Percentiles rank a stretch among this genome's conserved stretches.
Conservation (phyloP, 768 basidiomycete species). For the Kwoniella botswanensis region DNA sequence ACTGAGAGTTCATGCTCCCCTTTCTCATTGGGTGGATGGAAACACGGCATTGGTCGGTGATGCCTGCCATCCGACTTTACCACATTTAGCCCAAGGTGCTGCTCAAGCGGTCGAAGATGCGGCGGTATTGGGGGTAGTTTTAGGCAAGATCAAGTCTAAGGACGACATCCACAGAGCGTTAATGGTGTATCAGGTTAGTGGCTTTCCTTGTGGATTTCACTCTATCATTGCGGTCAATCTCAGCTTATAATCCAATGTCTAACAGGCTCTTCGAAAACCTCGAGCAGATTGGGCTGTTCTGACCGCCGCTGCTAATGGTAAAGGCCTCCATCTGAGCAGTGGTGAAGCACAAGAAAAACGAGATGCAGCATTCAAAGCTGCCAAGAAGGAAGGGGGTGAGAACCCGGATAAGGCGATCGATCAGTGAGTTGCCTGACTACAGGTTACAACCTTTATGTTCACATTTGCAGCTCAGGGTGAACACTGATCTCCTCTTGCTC, state of each 20-base stretch:
- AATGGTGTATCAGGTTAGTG: slow-evolving; percentile 33
- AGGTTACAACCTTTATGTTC: not conserved
- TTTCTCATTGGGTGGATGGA: slow-evolving; percentile 59
- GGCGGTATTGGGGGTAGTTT: slow-evolving; percentile 56
- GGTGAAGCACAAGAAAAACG: slow-evolving; percentile 28
- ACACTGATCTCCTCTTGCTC: not conserved
- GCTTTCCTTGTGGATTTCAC: no score
- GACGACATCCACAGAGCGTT: slow-evolving; percentile 48
- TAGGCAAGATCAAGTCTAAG: slow-evolving; percentile 46
- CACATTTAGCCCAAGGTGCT: slow-evolving; percentile 59
- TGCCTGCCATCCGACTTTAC: slow-evolving; percentile 59
- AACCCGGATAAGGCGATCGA: slow-evolving; percentile 26
- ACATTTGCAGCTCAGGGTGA: not conserved
- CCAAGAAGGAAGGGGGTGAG: slow-evolving; percentile 5
- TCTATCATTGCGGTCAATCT: not conserved
- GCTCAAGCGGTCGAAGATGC: slow-evolving; percentile 62
- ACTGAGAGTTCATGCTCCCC: slow-evolving; percentile 58
- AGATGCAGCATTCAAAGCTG: slow-evolving; percentile 39
- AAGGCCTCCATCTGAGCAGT: slow-evolving; percentile 40
- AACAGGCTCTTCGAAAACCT: slow-evolving; percentile 41
- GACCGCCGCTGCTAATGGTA: slow-evolving; percentile 44
- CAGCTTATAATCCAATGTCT: not conserved
- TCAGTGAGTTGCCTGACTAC: not conserved
- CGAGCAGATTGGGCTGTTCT: slow-evolving; percentile 45
- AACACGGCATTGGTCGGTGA: slow-evolving; percentile 59